Base-by-base conservation (phyloP, 208 protist species). In the Wallacemonas rigidus region DNA sequence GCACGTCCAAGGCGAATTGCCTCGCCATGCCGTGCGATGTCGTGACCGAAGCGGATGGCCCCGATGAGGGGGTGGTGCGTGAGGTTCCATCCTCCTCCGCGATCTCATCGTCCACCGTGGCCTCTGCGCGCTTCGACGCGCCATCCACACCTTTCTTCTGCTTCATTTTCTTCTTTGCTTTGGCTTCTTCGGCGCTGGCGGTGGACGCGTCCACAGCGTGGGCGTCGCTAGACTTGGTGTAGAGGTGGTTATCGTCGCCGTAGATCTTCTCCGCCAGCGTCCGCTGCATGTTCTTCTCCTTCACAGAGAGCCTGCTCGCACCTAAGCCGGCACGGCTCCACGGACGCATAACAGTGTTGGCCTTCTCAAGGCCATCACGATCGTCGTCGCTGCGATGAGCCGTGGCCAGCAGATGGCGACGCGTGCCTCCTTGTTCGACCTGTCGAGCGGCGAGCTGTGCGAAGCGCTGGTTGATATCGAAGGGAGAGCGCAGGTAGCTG, bases 301-400 rank as follows among this genome's bases (percentile, higher is more conserved):
- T 87, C 1, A 70, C 76, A 15, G 78, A 76, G 26, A 92, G 74
- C 14, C 58, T 35, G 12, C 43, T 65, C 0, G 87, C 90, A 15
- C 87, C 90, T 2, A 95, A 85, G 6, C 90, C 90, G 1, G 90
- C 84, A 47, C 87, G 85, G 41, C 61, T 80, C 87, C 90, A 95
- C 50, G 82, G 84, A 2, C 90, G 87, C 7, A 72, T 69, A 7
- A 44, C 61, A 3, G 58, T 65, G 41, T 76, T 75, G 1, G 56
- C 73, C 17, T 79, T 62, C 36, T 55, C 81, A 12, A 65, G n/a
- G 2, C 60, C 74, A 36, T 76, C 72, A 3, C 81, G 69, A 15
- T 67, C 64, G 14, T 75, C 63, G n/a, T 14, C 45, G 70, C 26
- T 36, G 70, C 70, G 41, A 26, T 5, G 15, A 14, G 40, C 60